These are phyloP conservation scores for Trichoderma sp. DNA, from an alignment of 2,329 filamentous ascomycete genomes.

Conservation along the genomic window DNA sequence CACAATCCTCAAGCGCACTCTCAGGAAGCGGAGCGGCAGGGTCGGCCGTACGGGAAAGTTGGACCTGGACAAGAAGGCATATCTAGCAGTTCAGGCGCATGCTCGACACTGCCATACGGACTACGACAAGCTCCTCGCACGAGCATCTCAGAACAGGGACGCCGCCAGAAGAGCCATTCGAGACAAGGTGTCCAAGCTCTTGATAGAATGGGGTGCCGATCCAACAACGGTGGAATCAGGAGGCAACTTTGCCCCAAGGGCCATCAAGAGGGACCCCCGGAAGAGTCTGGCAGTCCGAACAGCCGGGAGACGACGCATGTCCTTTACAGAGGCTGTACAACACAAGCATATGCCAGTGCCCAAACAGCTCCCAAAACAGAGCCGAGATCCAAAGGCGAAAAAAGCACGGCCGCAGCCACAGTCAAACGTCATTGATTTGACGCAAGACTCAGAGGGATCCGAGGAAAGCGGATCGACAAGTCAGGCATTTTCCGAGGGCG, in stretches of 20 bases:
- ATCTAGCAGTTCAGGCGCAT: constrained; percentile 48
- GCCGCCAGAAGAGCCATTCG: constrained; percentile 19
- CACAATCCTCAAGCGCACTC: constrained; percentile 39
- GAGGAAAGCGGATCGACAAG: not conserved
- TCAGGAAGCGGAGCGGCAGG: constrained; percentile 44
- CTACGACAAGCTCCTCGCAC: constrained; percentile 42
- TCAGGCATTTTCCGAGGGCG: not conserved
- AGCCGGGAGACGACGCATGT: not conserved
- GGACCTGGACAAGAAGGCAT: constrained; percentile 38
- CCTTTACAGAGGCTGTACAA: not conserved
- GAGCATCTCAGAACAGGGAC: not conserved
- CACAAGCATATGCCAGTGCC: not conserved
- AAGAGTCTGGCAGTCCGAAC: not conserved
- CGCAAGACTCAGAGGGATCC: constrained; percentile 2
- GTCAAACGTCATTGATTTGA: constrained; percentile 13
- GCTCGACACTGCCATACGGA: constrained; percentile 46
- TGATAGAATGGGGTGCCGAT: constrained; percentile 18
- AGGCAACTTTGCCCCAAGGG: not conserved
- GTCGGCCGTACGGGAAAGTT: constrained; percentile 46
- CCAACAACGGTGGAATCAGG: not conserved
- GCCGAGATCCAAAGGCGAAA: not conserved
- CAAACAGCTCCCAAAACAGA: not conserved
- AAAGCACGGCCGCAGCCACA: not conserved
- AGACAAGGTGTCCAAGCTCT: constrained; percentile 4
- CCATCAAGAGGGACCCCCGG: not conserved